Evolutionary conservation across 345 rosid genomes (phyloP).

Genomic region (Aquilaria malaccensis): DNA sequence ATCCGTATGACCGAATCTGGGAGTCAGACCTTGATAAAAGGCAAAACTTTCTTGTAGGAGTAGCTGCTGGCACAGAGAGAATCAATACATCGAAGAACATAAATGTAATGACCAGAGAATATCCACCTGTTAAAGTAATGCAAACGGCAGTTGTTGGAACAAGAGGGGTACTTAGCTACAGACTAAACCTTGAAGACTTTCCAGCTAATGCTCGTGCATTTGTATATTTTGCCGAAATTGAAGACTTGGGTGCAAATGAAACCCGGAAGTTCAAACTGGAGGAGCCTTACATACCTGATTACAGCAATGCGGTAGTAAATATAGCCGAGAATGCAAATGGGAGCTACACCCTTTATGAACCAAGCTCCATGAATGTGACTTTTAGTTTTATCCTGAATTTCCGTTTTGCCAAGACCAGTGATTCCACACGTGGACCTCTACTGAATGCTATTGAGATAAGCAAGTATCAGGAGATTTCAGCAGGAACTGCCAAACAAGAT

Average conservation of each 20-base stretch:
- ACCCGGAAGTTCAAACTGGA: constrained; percentile 67
- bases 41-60: constrained; percentile 83
- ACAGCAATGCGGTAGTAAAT: constrained; percentile 92
- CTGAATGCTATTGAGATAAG: constrained; percentile 89
- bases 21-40: constrained; percentile 77
- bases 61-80: constrained; percentile 71
- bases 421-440: constrained; percentile 83
- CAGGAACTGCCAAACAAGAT: constrained; percentile 55
- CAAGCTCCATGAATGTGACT: constrained; percentile 93
- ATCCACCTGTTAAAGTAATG: constrained; percentile 97
- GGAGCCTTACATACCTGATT: constrained; percentile 61
- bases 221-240: constrained; percentile 90
- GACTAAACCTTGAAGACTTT: constrained; percentile 86
- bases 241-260: constrained; percentile 63
- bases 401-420: constrained; percentile 58
- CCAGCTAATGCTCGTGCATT: constrained; percentile 95
- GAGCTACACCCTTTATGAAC: constrained; percentile 84
- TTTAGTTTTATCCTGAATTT: constrained; percentile 73
- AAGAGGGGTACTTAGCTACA: constrained; percentile 57
- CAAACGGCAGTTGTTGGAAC: constrained; percentile 97
- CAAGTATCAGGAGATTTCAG: constrained; percentile 64
- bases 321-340: constrained; percentile 94
- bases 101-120: constrained; percentile 61
- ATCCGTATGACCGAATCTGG: constrained; percentile 99
- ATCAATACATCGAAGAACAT: constrained; percentile 61